Conservation (phyloP, 306 rosid genomes). For the Dalbergia cochinchinensis region DNA sequence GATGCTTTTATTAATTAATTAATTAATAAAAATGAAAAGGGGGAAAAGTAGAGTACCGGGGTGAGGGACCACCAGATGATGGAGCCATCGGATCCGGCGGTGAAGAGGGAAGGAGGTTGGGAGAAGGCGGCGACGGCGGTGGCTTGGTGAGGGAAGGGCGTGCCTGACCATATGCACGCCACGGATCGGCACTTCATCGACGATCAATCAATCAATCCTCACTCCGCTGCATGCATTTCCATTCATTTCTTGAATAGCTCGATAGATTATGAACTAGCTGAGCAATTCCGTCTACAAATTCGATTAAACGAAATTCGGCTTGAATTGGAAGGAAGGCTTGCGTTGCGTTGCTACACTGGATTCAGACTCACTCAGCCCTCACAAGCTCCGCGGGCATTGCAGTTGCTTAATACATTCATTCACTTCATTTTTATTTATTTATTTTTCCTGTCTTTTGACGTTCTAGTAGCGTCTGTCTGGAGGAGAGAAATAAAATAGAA, state of each 20-base stretch:
- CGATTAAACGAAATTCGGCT: constrained; percentile 9
- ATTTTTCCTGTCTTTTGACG: background rate
- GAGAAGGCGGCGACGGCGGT: constrained; percentile 73
- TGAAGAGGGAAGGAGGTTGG: constrained; percentile 76
- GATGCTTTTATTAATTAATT: background rate
- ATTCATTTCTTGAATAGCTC: background rate
- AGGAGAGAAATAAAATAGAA: no score
- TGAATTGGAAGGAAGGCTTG: background rate
- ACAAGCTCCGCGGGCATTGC: background rate
- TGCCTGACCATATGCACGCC: constrained; percentile 85
- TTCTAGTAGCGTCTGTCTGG: no score
- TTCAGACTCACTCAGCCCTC: constrained; percentile 10
- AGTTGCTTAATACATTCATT: background rate
- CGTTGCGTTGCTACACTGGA: background rate
- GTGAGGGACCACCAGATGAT: constrained; percentile 91
- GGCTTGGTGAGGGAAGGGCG: constrained; percentile 75
- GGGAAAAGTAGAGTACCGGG: constrained; percentile 58
- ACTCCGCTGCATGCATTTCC: background rate
- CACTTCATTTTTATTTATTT: background rate
- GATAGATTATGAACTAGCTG: background rate
- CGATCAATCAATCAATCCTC: constrained; percentile 4
- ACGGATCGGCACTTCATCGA: constrained; percentile 92
- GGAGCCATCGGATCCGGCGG: constrained; percentile 98
- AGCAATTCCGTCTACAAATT: background rate
- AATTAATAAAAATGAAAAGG: background rate